These are phyloP conservation scores for Adiantum capillusveneris DNA, from an alignment of 75 land plant genomes.

Conservation along the genomic window DNA sequence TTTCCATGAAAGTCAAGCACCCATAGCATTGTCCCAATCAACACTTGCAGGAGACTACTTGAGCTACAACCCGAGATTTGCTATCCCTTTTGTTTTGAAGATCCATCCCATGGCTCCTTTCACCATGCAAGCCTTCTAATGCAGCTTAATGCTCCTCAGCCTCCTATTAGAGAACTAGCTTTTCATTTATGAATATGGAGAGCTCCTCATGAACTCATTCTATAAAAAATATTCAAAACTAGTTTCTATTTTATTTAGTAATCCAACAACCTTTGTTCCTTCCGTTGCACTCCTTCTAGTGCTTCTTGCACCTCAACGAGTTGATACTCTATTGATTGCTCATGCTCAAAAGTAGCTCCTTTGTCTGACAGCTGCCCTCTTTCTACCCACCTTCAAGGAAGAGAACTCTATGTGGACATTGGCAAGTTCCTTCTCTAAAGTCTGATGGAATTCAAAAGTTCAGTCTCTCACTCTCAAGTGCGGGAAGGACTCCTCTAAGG, in stretches of 20 bases:
- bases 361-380: neutral
- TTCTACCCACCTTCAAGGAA: neutral
- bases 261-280: too few relatives aligned
- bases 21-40: too few relatives aligned
- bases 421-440: constrained; percentile 15
- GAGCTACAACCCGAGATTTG: neutral
- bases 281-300: too few relatives aligned
- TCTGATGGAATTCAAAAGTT: neutral
- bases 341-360: neutral
- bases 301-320: neutral
- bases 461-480: neutral
- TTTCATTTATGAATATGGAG: neutral
- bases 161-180: neutral
- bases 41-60: too few relatives aligned
- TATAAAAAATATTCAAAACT: too few relatives aligned
- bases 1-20: too few relatives aligned
- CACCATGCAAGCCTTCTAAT: neutral
- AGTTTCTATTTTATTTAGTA: too few relatives aligned
- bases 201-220: neutral
- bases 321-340: neutral
- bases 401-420: constrained; percentile 32
- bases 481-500: neutral
- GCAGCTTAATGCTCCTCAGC: neutral
- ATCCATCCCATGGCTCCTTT: neutral
- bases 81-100: neutral